These are phyloP conservation scores for Fusarium concolor DNA, from an alignment of 2,329 filamentous ascomycete genomes.

Conservation along the genomic window DNA sequence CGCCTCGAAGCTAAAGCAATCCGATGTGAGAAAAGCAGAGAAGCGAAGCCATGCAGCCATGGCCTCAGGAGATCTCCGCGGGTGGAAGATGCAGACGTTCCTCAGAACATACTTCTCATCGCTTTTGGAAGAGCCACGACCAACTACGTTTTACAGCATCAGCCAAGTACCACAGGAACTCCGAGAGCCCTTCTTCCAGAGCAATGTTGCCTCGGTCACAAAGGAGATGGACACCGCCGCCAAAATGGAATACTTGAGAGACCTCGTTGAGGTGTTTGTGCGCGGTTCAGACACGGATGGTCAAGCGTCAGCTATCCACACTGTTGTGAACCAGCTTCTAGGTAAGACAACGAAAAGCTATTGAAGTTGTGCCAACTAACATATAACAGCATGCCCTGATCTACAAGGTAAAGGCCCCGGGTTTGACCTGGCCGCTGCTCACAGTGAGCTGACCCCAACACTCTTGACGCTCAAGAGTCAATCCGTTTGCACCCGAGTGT, in stretches of 20 bases:
- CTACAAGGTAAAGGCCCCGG: constrained; percentile 42
- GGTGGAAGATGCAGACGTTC: constrained; percentile 61
- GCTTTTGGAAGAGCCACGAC: constrained; percentile 49
- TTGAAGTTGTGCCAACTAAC: constrained; percentile 18
- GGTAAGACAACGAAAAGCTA: constrained; percentile 45
- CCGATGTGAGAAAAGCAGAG: constrained; percentile 52
- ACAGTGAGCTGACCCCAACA: constrained; percentile 55
- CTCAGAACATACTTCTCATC: constrained; percentile 54
- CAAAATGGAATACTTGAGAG: constrained; percentile 55
- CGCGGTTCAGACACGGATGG: constrained; percentile 51
- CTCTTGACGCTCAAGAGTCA: constrained; percentile 48
- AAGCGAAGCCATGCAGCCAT: constrained; percentile 51
- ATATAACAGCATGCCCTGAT: constrained; percentile 47
- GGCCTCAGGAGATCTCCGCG: constrained; percentile 52
- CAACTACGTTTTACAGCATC: constrained; percentile 50
- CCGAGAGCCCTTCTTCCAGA: constrained; percentile 49
- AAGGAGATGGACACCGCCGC: constrained; percentile 47
- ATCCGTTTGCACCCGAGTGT: constrained; percentile 53
- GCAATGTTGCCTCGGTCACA: constrained; percentile 50
- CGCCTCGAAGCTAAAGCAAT: constrained; percentile 45
- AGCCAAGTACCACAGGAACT: constrained; percentile 46
- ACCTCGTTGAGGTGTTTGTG: constrained; percentile 51
- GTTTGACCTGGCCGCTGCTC: constrained; percentile 56
- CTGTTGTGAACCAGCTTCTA: constrained; percentile 55
- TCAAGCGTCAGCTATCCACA: constrained; percentile 59